Evolutionary conservation across 139 green algal species (phyloP).

Genomic region (Edaphochlamys debaryana): DNA sequence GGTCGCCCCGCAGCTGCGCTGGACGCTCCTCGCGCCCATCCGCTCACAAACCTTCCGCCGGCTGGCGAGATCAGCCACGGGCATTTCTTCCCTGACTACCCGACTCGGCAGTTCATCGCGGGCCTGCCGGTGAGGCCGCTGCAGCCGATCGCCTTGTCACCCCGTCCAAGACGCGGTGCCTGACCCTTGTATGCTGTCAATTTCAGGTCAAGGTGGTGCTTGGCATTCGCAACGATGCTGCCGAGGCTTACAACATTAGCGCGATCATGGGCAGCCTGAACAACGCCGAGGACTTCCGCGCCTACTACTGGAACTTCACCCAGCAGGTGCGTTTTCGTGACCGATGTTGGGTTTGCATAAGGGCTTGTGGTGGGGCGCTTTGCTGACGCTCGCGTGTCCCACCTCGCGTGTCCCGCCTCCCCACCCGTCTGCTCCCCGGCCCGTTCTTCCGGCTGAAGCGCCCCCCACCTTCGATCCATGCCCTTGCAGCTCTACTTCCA

Average conservation of each 20-base stretch:
- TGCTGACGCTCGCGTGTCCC: not conserved
- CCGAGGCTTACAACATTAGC: constrained; percentile 71
- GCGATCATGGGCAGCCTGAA: constrained; percentile 79
- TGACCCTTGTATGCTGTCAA: too few relatives aligned
- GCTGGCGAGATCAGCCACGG: constrained; percentile 45
- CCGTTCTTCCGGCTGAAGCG: not conserved
- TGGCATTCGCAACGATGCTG: constrained; percentile 69
- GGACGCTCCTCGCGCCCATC: constrained; percentile 29
- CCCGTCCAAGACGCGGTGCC: too few relatives aligned
- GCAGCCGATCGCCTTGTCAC: too few relatives aligned
- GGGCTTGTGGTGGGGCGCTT: not conserved
- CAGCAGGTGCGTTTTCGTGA: constrained; percentile 62
- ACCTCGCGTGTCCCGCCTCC: too few relatives aligned
- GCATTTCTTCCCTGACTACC: constrained; percentile 49
- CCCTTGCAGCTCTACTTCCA: constrained; percentile 61
- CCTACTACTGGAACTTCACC: constrained; percentile 82
- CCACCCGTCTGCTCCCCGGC: too few relatives aligned
- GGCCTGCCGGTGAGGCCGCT: constrained; percentile 52
- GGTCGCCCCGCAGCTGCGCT: constrained; percentile 7
- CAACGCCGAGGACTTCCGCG: constrained; percentile 61
- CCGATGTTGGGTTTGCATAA: too few relatives aligned
- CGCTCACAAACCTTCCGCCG: constrained; percentile 48
- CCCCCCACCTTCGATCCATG: not conserved
- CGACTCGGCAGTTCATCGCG: constrained; percentile 47
- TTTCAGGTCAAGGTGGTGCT: constrained; percentile 61